Base-by-base conservation (phyloP, 345 rosid species). In the Mallotus nudiflorus region DNA sequence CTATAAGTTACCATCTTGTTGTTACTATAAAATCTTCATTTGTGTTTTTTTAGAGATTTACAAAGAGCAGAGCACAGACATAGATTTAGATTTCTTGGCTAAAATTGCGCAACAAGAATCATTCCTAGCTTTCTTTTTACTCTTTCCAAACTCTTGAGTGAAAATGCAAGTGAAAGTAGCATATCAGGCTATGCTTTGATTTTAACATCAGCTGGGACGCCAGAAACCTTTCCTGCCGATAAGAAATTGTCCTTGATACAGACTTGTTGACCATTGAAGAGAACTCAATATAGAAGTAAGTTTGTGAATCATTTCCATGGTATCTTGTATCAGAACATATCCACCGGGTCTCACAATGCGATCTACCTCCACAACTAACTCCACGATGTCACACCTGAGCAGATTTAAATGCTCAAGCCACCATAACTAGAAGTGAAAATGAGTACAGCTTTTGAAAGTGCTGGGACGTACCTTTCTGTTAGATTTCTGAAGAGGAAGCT, bases 261-360 rank as follows among this genome's bases (percentile, higher is more conserved):
- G 48, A 69, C 65, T 84, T 14, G 83, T 82, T 51, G 90, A 78
- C 98, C 97, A 94, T 29, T 74, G 86, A 58, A 94, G 89, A 10
- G 96, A 86, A 15, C 70, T 76, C 44, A 90, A 67, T 25, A 91
- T 62, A 0, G 84, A 69, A 64, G 70, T 74, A 40, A 94, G 86
- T 81, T 79, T 87, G 82, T 82, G 69, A 52, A 88, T 78, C 50
- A 67, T 80, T 70, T 86, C 89, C 59, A 51, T 74, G 51, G 84
- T 83, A 79, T 94, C 97, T 79, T 91, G 91, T n/a, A 91, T 75
- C 78, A 94, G 62, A 65, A 90, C 50, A 68, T 88, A 88, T 35
- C 97, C 97, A 0, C 91, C 91, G 2, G 97, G 96, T 73, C 97
- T 84, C 79, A 90, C 66, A 49, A 94, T 71, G 42, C 97, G 86